These are phyloP conservation scores for Fistulifera pelliculosa DNA, from an alignment of 108 stramenopile species.

Conservation along the genomic window DNA sequence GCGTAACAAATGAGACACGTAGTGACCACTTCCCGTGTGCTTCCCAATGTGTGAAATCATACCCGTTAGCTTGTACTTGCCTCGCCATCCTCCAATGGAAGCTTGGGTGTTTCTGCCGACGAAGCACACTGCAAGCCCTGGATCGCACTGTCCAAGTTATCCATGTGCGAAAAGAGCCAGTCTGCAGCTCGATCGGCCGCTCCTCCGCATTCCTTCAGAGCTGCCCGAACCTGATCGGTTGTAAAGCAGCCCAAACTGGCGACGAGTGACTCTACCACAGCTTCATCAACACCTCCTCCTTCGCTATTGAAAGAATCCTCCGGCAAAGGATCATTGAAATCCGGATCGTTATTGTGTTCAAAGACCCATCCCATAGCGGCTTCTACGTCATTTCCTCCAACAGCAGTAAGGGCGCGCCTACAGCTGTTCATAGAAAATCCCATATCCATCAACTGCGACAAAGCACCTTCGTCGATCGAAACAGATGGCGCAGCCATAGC, in stretches of 20 bases:
- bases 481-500: conserved; percentile 13
- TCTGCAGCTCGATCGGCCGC: conserved; percentile 91
- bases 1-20: conserved; percentile 90
- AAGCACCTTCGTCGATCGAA: conserved; percentile 64
- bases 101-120: conserved; percentile 19
- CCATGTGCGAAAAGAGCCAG: conserved; percentile 96
- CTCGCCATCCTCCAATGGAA: conserved; percentile 67
- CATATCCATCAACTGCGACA: conserved; percentile 93
- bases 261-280: conserved; percentile 69
- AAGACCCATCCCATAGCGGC: conserved; percentile 98
- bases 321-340: conserved; percentile 93
- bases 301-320: conserved; percentile 17
- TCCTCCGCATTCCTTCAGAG: conserved; percentile 71
- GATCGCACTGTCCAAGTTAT: conserved; percentile 86
- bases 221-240: conserved; percentile 84
- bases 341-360: conserved; percentile 90
- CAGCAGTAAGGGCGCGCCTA: conserved; percentile 84
- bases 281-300: conserved; percentile 37
- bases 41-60: conserved; percentile 97
- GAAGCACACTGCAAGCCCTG: conserved; percentile 36
- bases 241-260: conserved; percentile 88
- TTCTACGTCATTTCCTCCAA: conserved; percentile 83
- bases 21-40: conserved; percentile 96
- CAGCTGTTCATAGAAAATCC: conserved; percentile 94
- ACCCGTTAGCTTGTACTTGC: conserved; percentile 86